These are phyloP conservation scores for Colletotrichum sp. DNA, from an alignment of 2,329 filamentous ascomycete genomes.

Conservation along the genomic window DNA sequence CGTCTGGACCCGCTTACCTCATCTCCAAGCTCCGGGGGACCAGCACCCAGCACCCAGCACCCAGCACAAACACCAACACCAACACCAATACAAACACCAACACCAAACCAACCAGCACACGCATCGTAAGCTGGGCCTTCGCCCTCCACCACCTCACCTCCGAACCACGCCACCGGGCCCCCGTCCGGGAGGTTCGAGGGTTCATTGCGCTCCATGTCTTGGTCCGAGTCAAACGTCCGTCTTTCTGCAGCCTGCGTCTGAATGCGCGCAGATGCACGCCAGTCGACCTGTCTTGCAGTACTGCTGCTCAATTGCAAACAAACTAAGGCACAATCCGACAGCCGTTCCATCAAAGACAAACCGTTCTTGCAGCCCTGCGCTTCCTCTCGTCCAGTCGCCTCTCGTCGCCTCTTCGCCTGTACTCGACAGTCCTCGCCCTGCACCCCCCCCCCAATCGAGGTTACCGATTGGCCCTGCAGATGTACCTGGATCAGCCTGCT, in stretches of 20 bases:
- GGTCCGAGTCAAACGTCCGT: constrained; percentile 17
- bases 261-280: background rate
- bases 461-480: background rate
- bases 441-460: background rate
- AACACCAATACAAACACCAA: background rate
- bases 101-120: background rate
- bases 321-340: background rate
- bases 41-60: background rate
- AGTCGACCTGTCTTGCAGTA: background rate
- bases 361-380: background rate
- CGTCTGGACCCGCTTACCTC: background rate
- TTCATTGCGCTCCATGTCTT: constrained; percentile 16
- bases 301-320: background rate
- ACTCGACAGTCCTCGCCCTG: background rate
- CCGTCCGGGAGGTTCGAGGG: constrained; percentile 19
- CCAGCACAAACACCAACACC: background rate
- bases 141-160: constrained; percentile 5
- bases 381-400: background rate
- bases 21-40: background rate
- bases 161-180: constrained; percentile 19
- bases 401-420: background rate
- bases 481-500: background rate
- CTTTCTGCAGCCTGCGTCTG: constrained; percentile 1
- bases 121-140: background rate
- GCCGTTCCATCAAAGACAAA: background rate